Evolutionary conservation across 257 asterid genomes (phyloP).

Genomic region (Linaria vulgaris): DNA sequence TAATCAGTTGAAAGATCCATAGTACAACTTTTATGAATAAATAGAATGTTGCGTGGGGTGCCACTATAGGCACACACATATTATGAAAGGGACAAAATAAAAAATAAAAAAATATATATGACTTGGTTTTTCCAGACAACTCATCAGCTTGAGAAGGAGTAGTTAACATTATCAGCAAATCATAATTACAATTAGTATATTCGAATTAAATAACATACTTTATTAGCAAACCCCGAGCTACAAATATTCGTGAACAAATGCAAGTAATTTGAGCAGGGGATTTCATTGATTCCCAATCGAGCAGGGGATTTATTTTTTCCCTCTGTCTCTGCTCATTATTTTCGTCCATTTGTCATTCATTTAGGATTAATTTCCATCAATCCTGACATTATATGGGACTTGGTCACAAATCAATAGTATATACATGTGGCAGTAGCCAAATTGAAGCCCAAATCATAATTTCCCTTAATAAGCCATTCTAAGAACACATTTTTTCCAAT

Average conservation of each 20-base stretch:
- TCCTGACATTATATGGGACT: too few relatives aligned
- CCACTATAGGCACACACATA: conserved; percentile 13
- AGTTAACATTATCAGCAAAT: conserved; percentile 6
- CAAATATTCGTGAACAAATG: conserved; percentile 23
- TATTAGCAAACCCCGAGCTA: conserved; percentile 21
- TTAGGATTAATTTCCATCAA: background rate
- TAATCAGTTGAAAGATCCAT: background rate
- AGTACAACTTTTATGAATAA: background rate
- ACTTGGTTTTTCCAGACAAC: conserved; percentile 8
- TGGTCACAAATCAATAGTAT: background rate
- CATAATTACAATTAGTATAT: too few relatives aligned
- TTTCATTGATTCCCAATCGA: conserved; percentile 1
- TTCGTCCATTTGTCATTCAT: background rate
- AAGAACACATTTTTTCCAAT: conserved; percentile 6
- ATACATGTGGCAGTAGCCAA: too few relatives aligned
- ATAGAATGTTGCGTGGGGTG: background rate
- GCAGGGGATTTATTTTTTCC: background rate
- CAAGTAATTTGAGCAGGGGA: conserved; percentile 1
- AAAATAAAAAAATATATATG: conserved; percentile 7
- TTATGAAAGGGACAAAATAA: background rate
- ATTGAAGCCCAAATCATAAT: background rate
- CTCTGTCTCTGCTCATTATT: background rate
- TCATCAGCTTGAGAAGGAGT: background rate
- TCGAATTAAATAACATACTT: conserved; percentile 30
- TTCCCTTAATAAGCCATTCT: background rate